Evolutionary conservation across 176 grass and related monocot species (phyloP), one percentile per base, ranked within the genome.

Genomic region (Poa annua): DNA sequence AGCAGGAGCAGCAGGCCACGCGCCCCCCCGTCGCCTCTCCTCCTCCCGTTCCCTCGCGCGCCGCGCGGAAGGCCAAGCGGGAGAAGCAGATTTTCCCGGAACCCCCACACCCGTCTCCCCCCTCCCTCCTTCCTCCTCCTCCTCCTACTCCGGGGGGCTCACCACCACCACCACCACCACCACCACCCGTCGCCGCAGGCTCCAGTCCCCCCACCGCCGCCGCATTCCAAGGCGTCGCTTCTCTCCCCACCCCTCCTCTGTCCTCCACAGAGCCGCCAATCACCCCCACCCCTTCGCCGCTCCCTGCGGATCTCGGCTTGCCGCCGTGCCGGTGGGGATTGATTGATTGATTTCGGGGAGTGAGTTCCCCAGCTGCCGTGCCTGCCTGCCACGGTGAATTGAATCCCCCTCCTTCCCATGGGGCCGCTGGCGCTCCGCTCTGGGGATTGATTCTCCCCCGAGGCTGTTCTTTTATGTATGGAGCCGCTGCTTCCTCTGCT

Each of bases 41-140:
- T 29, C 32, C 41, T 70, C 72, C 14, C 78, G 55, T 62, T 81
- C 79, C 80, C 56, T 74, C 68, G 89, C 84, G 84, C 84, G 84
- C 84, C 80, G 60, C 70, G 87, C 87, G 71, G 87, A 85, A 80
- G 83, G 80, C 60, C 21, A 77, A 62, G 44, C 34, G 83, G 49
- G 77, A 60, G 20, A 67, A 74, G 79, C 60, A 75, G 84, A 84
- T 80, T 90, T 84, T 61, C 72, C 41, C 89, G 80, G 89, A 87
- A 70, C 75, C 80, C 67, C 75, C 83, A 72, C 82, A 60, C 82
- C 70, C 80, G 47, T 47, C 24, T 4, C 50, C 60, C 5, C 15
- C 1, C 3, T 39, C 9, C 63, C 65, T 21, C 72, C 15, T n/a
- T n/a, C n/a, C n/a, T n/a, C n/a, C n/a, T n/a, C n/a, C n/a, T n/a